Evolutionary conservation across 108 stramenopile species (phyloP).

Genomic region (Hondaea fermentalgiana): DNA sequence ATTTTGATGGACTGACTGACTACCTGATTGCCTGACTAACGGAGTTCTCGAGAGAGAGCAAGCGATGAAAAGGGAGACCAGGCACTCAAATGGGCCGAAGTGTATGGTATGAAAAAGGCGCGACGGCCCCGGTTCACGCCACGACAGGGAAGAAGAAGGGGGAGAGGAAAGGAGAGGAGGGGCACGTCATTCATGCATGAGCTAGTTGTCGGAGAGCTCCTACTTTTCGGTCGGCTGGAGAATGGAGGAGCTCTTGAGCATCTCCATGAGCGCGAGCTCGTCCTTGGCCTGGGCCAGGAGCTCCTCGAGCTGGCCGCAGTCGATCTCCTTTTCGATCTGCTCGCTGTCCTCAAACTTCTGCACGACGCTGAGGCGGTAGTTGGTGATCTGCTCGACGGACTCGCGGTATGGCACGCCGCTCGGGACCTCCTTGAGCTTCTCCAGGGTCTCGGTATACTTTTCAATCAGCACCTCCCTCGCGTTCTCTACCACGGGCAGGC

Average conservation of each 20-base stretch:
- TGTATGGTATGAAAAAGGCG: background rate
- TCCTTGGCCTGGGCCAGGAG: conserved; percentile 34
- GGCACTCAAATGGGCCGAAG: background rate
- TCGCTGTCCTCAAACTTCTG: conserved; percentile 28
- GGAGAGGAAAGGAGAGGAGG: too few relatives aligned
- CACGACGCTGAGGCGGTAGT: conserved; percentile 39
- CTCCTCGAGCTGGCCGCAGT: conserved; percentile 46
- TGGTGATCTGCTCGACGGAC: conserved; percentile 31
- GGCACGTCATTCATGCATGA: too few relatives aligned
- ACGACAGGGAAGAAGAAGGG: background rate
- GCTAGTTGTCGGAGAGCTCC: background rate
- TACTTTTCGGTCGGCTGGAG: background rate
- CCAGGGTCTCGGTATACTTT: conserved; percentile 28
- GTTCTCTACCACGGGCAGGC: conserved; percentile 39
- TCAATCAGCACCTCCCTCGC: conserved; percentile 35
- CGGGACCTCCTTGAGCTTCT: conserved; percentile 35
- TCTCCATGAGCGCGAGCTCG: conserved; percentile 39
- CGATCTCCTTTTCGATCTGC: conserved; percentile 46
- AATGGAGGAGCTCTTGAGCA: background rate
- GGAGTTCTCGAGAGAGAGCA: background rate
- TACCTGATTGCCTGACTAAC: background rate
- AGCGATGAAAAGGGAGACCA: background rate
- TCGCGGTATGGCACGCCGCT: conserved; percentile 28
- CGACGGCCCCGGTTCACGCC: background rate
- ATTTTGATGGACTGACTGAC: background rate